Conservation (phyloP, 192 early-diverging fungal genomes). For the Entomortierella parvispora region DNA sequence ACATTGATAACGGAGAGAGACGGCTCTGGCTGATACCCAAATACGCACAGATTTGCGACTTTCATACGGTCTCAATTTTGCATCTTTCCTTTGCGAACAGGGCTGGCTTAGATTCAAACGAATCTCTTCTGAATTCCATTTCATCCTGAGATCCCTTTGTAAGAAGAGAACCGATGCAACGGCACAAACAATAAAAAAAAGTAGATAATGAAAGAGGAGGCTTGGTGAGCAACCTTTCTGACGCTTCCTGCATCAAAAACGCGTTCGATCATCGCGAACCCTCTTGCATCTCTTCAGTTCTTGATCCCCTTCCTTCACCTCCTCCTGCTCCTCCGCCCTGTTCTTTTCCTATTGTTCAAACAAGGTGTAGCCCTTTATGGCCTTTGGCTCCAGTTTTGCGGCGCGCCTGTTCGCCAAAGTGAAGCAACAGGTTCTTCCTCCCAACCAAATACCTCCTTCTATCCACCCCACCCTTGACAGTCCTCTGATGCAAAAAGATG, state of each 20-base stretch:
- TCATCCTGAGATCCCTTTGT: neutral
- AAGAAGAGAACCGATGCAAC: too few species aligned
- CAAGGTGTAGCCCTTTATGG: neutral
- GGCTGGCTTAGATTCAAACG: constrained; percentile 32
- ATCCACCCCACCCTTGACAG: neutral
- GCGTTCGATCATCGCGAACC: too few species aligned
- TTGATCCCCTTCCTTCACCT: neutral
- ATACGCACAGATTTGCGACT: neutral
- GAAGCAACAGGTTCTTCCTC: too few species aligned
- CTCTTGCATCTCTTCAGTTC: neutral
- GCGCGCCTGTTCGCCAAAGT: too few species aligned
- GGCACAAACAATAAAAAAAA: too few species aligned
- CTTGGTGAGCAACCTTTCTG: too few species aligned
- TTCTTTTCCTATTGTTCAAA: neutral
- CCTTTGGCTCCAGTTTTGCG: too few species aligned
- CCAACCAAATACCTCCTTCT: neutral
- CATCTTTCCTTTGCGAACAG: constrained; percentile 15
- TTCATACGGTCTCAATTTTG: neutral
- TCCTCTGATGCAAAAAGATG: neutral
- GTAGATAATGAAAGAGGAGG: too few species aligned
- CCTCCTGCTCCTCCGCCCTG: too few species aligned
- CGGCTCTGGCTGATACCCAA: too few species aligned
- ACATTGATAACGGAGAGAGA: too few species aligned
- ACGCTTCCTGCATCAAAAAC: too few species aligned
- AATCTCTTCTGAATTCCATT: constrained; percentile 8